A percentile compares a stretch with the other conserved stretches of the same genome.
These are phyloP conservation scores for Pezicula radicicola DNA, from an alignment of 2,329 filamentous ascomycete species.

Conservation along the genomic window DNA sequence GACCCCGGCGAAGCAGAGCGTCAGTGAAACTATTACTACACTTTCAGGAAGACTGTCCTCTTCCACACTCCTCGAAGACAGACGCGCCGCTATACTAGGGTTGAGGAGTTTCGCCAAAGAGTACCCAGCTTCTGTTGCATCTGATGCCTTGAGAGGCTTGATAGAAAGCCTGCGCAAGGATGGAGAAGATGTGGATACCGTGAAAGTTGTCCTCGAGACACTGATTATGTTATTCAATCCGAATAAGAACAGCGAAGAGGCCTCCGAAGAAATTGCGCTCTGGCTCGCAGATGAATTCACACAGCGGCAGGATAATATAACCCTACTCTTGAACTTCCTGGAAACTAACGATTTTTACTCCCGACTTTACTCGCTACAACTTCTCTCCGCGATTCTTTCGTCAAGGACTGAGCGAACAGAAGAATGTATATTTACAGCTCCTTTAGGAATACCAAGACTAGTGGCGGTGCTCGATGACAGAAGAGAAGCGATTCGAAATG, in stretches of 20 bases:
- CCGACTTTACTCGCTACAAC: slow-evolving; percentile 84
- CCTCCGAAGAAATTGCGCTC: slow-evolving; percentile 90
- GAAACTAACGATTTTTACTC: slow-evolving; percentile 87
- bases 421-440: slow-evolving; percentile 88
- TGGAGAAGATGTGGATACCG: slow-evolving; percentile 91
- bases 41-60: slow-evolving; percentile 84
- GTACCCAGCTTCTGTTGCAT: slow-evolving; percentile 93
- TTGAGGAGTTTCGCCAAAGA: slow-evolving; percentile 94
- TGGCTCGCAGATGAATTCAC: slow-evolving; percentile 99
- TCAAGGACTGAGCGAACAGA: slow-evolving; percentile 89
- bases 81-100: slow-evolving; percentile 87
- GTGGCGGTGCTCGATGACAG: slow-evolving; percentile 81
- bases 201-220: slow-evolving; percentile 93
- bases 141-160: slow-evolving; percentile 82
- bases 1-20: slow-evolving; percentile 92
- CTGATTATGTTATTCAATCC: slow-evolving; percentile 85
- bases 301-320: slow-evolving; percentile 95
- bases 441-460: slow-evolving; percentile 81
- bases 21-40: slow-evolving; percentile 88
- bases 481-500: slow-evolving; percentile 84
- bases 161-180: slow-evolving; percentile 85
- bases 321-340: slow-evolving; percentile 82
- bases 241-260: slow-evolving; percentile 74
- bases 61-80: slow-evolving; percentile 89
- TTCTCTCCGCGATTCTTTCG: slow-evolving; percentile 80